A percentile compares a stretch with the other conserved stretches of the same genome.
Conservation (phyloP, 1,284 basidiomycete species). For the Cryptococcus sp. region DNA sequence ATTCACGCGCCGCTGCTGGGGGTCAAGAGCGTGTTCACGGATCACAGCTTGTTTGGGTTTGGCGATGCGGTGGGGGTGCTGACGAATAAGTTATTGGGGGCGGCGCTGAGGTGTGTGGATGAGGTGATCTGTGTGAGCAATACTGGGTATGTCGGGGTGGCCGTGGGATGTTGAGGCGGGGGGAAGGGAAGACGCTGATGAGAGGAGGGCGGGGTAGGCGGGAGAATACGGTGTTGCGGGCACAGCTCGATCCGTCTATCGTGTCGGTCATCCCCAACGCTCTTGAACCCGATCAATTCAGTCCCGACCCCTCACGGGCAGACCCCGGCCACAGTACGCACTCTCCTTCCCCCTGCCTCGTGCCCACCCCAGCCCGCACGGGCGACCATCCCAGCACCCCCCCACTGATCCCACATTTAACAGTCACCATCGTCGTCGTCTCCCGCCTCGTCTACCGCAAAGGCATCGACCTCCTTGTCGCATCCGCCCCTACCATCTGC, state of each 20-base stretch:
- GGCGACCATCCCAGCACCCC: too few species aligned
- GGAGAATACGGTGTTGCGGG: conserved; percentile 92
- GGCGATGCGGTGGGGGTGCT: conserved; percentile 93
- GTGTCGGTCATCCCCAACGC: conserved; percentile 94
- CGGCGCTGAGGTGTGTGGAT: conserved; percentile 83
- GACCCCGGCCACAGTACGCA: conserved; percentile 61
- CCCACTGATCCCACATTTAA: too few species aligned
- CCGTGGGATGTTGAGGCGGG: conserved; percentile 5
- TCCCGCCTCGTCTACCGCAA: conserved; percentile 95
- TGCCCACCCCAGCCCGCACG: background rate
- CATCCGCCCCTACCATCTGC: conserved; percentile 86
- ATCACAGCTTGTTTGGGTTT: conserved; percentile 94
- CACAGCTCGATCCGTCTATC: conserved; percentile 64
- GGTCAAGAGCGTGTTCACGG: conserved; percentile 78
- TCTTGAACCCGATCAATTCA: conserved; percentile 81
- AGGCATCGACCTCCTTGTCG: conserved; percentile 91
- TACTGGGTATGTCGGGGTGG: conserved; percentile 67
- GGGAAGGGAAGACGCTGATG: background rate
- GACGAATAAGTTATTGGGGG: conserved; percentile 91
- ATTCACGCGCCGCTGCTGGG: conserved; percentile 81
- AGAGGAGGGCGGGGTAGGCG: conserved; percentile 58
- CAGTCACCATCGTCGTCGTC: conserved; percentile 91
- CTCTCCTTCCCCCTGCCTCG: background rate
- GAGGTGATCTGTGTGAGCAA: conserved; percentile 96
- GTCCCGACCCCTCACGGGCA: conserved; percentile 57